Conservation (phyloP, 2,329 filamentous ascomycete genomes). For the Talaromyces verruculosus region DNA sequence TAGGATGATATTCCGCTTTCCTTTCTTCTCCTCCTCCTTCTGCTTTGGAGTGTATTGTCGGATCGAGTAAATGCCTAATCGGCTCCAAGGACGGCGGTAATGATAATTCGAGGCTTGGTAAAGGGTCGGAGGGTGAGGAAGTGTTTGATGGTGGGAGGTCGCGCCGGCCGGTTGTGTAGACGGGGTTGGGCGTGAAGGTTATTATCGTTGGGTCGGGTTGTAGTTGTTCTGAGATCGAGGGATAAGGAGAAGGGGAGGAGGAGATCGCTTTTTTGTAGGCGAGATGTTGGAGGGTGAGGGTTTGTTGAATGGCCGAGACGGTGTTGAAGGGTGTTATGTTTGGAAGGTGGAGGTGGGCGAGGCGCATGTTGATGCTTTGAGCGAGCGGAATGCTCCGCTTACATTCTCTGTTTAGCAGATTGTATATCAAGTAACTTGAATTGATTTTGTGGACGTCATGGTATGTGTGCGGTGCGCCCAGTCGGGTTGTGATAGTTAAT, state of each 20-base stretch:
- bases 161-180: constrained; percentile 87
- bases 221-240: constrained; percentile 32
- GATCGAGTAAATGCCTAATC: constrained; percentile 35
- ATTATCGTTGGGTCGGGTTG: constrained; percentile 68
- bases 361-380: constrained; percentile 44
- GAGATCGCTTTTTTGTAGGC: constrained; percentile 56
- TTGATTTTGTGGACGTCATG: too few species aligned
- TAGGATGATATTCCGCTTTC: constrained; percentile 63
- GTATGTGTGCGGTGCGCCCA: too few species aligned
- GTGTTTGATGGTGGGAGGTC: constrained; percentile 55
- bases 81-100: constrained; percentile 39
- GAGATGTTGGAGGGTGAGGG: constrained; percentile 58
- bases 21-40: neutral
- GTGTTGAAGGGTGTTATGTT: constrained; percentile 55
- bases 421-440: neutral
- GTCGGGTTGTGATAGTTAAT: too few species aligned
- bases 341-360: constrained; percentile 62
- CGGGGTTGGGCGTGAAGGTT: constrained; percentile 77
- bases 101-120: constrained; percentile 40
- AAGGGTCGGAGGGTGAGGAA: constrained; percentile 25
- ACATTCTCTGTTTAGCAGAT: neutral
- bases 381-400: constrained; percentile 27
- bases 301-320: constrained; percentile 58
- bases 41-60: neutral
- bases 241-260: constrained; percentile 22